Evolutionary conservation across 2,329 filamentous ascomycete genomes (phyloP).

Genomic region (Chalaropsis ovoidea): DNA sequence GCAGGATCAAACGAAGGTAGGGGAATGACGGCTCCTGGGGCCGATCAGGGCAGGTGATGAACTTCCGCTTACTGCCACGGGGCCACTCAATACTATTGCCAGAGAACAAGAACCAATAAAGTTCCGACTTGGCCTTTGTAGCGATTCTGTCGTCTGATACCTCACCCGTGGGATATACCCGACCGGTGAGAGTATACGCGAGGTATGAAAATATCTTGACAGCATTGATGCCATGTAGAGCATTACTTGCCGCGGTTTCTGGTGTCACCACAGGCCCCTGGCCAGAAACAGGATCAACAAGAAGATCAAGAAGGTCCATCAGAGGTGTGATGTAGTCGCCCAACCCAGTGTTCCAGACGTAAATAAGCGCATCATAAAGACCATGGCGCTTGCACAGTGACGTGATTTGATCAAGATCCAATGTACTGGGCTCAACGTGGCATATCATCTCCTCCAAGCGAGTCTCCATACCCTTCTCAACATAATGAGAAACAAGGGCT

Average conservation of each 20-base stretch:
- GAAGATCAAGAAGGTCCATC: constrained; percentile 67
- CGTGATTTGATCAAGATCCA: constrained; percentile 91
- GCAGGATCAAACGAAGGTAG: constrained; percentile 71
- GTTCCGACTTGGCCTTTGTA: constrained; percentile 66
- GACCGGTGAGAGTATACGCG: constrained; percentile 79
- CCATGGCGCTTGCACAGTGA: constrained; percentile 81
- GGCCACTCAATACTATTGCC: constrained; percentile 70
- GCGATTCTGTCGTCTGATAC: constrained; percentile 62
- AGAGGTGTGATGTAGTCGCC: constrained; percentile 84
- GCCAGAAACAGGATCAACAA: constrained; percentile 48
- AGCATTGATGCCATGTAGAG: constrained; percentile 58
- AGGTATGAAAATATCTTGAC: constrained; percentile 92
- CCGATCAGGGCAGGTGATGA: constrained; percentile 49
- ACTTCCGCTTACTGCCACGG: constrained; percentile 48
- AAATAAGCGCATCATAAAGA: constrained; percentile 89
- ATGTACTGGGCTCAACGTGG: constrained; percentile 76
- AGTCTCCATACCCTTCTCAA: constrained; percentile 61
- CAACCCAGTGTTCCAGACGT: constrained; percentile 91
- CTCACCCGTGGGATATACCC: constrained; percentile 81
- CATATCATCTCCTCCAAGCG: constrained; percentile 90
- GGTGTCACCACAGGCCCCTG: constrained; percentile 36
- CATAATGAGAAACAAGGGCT: constrained; percentile 71
- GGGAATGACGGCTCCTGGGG: constrained; percentile 66
- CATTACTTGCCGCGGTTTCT: constrained; percentile 39
- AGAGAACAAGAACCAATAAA: constrained; percentile 91